Evolutionary conservation across 1,284 basidiomycete species (phyloP).

Genomic region (Apiotrichum laibachii): DNA sequence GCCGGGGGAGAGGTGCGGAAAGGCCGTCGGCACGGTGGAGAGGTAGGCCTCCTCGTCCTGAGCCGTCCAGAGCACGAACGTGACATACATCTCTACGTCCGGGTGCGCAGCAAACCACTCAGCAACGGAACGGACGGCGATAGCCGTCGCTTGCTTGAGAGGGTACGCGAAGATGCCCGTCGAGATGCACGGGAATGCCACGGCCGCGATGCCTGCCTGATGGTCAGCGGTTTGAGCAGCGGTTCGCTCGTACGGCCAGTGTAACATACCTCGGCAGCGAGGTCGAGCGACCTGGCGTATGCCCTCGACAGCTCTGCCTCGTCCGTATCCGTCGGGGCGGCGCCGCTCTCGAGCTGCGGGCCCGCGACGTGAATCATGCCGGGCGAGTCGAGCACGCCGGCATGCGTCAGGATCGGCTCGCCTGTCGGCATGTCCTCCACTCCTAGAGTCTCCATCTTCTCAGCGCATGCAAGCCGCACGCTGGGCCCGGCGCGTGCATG

Average conservation of each 20-base stretch:
- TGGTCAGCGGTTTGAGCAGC: background rate
- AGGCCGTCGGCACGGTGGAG: background rate
- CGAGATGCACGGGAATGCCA: constrained; percentile 22
- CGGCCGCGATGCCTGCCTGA: constrained; percentile 8
- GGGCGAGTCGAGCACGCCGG: background rate
- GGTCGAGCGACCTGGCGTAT: background rate
- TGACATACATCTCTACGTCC: background rate
- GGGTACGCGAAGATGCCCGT: constrained; percentile 20
- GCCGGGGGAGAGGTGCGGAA: background rate
- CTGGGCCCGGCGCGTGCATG: constrained; percentile 14
- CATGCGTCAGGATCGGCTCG: constrained; percentile 11
- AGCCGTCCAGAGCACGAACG: constrained; percentile 15
- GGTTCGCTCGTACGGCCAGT: background rate
- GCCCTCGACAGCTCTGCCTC: background rate
- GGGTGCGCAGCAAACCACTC: constrained; percentile 11
- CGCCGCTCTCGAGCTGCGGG: constrained; percentile 7
- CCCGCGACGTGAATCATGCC: constrained; percentile 16
- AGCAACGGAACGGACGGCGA: constrained; percentile 4
- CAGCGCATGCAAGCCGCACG: constrained; percentile 8
- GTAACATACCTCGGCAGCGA: background rate
- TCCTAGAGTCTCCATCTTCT: background rate
- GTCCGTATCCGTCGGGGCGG: background rate
- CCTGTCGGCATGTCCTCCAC: background rate
- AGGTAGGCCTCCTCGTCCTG: constrained; percentile 5
- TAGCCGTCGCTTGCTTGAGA: background rate